phyloP scores from a whole-genome alignment of 768 basidiomycete species.

The Hysterangium stoloniferum region DNA sequence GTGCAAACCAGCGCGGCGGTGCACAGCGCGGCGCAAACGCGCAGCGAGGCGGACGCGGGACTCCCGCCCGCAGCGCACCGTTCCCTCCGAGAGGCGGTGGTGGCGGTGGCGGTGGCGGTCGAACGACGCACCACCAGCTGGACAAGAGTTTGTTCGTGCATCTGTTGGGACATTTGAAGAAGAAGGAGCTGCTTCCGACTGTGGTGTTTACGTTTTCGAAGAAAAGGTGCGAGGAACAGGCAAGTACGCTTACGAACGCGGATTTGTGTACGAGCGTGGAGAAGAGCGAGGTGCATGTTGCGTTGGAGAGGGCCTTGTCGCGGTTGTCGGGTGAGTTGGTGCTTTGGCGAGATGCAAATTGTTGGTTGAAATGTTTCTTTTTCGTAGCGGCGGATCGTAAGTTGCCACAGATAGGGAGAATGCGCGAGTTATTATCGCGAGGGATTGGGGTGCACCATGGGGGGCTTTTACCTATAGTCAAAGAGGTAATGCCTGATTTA shows the following conservation, averaged over 20 bases:
- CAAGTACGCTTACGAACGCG: slow-evolving; percentile 75
- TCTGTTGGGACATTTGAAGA: slow-evolving; percentile 77
- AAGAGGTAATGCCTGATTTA: slow-evolving; percentile 55
- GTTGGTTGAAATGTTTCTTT: slow-evolving; percentile 8
- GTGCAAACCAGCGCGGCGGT: slow-evolving; percentile 41
- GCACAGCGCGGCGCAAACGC: slow-evolving; percentile 40
- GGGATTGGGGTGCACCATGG: slow-evolving; percentile 99
- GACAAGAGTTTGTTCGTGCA: slow-evolving; percentile 96
- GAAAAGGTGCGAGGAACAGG: slow-evolving; percentile 95
- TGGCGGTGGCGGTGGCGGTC: slow-evolving; percentile 37
- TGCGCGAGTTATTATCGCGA: slow-evolving; percentile 81
- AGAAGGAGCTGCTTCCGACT: slow-evolving; percentile 81
- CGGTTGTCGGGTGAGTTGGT: slow-evolving; percentile 70
- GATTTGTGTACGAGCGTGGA: slow-evolving; percentile 86
- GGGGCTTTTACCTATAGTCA: slow-evolving; percentile 90
- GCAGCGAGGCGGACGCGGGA: slow-evolving; percentile 43
- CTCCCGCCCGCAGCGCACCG: slow-evolving; percentile 31
- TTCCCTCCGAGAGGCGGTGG: slow-evolving; percentile 31
- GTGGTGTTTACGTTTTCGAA: slow-evolving; percentile 98
- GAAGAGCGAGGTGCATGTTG: slow-evolving; percentile 95
- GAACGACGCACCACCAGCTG: slow-evolving; percentile 56
- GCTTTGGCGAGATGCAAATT: neutral
- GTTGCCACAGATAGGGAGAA: slow-evolving; percentile 85
- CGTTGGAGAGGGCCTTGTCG: slow-evolving; percentile 85
- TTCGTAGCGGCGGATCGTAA: slow-evolving; percentile 77